Conservation (phyloP, 2,329 filamentous ascomycete genomes). For the Colletotrichum melonis region DNA sequence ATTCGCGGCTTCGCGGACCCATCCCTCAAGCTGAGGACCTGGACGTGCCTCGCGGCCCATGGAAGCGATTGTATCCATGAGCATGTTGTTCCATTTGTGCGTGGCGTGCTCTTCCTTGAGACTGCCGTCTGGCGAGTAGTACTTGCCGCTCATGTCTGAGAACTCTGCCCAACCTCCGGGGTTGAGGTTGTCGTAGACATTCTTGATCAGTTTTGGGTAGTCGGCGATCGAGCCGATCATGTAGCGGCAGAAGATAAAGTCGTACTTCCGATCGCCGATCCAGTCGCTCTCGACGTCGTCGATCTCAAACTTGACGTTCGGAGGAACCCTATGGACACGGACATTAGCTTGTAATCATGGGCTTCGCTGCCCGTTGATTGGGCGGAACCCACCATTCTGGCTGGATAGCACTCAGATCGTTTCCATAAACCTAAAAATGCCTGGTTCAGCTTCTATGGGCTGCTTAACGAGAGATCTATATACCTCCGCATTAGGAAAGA, state of each 20-base stretch:
- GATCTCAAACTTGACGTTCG: constrained; percentile 73
- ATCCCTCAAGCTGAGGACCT: constrained; percentile 41
- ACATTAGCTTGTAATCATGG: neutral
- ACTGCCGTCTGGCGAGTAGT: constrained; percentile 43
- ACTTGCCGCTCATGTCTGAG: constrained; percentile 42
- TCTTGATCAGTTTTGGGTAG: constrained; percentile 18
- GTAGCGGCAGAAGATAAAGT: constrained; percentile 44
- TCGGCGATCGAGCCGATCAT: constrained; percentile 9
- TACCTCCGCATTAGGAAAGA: neutral
- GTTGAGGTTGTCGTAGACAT: constrained; percentile 35
- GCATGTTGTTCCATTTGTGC: constrained; percentile 37
- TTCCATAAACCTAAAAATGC: constrained; percentile 9
- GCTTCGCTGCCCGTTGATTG: accelerated
- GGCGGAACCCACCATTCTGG: neutral
- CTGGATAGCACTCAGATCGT: constrained; percentile 28
- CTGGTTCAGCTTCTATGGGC: neutral
- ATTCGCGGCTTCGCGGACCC: constrained; percentile 45
- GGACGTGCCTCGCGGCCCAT: constrained; percentile 40
- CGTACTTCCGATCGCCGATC: constrained; percentile 49
- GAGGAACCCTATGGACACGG: constrained; percentile 57
- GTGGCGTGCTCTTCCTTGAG: constrained; percentile 38
- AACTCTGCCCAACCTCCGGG: constrained; percentile 51
- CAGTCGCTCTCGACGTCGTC: constrained; percentile 69
- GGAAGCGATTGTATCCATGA: constrained; percentile 36
- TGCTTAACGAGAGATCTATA: too few relatives aligned